Percentiles rank a stretch among this genome's conserved stretches.
Evolutionary conservation across 2,329 filamentous ascomycete species (phyloP).

Genomic region (Colletotrichum sp.): DNA sequence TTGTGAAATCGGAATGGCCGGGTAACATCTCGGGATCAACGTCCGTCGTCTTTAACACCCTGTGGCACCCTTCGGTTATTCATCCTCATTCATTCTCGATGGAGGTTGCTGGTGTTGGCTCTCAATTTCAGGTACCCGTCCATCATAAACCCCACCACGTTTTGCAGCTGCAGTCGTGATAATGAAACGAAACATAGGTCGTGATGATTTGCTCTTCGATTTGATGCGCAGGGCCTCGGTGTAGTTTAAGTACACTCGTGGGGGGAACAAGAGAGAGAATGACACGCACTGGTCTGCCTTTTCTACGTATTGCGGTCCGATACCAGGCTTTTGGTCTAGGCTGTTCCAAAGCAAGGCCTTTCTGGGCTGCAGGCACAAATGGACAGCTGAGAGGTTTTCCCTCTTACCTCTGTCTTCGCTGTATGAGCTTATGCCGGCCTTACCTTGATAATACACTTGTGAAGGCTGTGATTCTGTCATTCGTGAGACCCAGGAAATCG

Average conservation of each 20-base stretch:
- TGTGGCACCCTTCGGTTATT: neutral
- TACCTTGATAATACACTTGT: no score
- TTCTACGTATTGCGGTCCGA: neutral
- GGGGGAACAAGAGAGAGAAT: no score
- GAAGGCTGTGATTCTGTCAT: no score
- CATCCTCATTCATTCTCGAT: rapidly evolving
- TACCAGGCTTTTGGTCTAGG: no score
- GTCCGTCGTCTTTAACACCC: neutral
- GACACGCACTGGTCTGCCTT: neutral
- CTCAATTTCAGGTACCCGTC: neutral
- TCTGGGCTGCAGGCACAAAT: neutral
- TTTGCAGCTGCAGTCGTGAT: no score
- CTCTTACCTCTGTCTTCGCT: neutral
- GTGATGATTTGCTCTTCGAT: neutral
- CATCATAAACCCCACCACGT: no score
- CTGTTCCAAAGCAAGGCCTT: no score
- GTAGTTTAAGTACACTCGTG: neutral
- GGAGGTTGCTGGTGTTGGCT: neutral
- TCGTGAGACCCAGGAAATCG: no score
- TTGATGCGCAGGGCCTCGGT: neutral
- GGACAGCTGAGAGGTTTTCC: rapidly evolving
- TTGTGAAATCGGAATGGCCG: no score
- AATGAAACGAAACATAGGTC: no score
- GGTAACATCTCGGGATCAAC: neutral
- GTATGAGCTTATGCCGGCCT: no score